Percentiles rank a stretch among this genome's conserved stretches.
Conservation (phyloP, 2,329 filamentous ascomycete genomes). For the Venturia asperata region DNA sequence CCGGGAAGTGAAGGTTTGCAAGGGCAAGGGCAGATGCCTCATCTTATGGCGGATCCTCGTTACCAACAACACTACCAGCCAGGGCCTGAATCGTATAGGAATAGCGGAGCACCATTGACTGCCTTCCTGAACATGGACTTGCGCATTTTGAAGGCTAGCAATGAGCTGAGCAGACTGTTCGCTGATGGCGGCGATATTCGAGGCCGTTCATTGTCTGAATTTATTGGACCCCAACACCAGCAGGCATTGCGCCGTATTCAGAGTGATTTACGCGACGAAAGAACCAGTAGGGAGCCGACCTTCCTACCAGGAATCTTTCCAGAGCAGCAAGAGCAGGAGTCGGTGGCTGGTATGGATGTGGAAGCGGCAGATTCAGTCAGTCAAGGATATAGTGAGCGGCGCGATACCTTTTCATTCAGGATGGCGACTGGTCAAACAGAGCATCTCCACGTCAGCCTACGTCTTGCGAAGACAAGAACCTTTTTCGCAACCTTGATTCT, state of each 20-base stretch:
- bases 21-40: slow-evolving; percentile 14
- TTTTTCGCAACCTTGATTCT: slow-evolving; percentile 20
- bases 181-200: slow-evolving; percentile 32
- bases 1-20: slow-evolving; percentile 9
- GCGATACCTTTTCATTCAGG: slow-evolving; percentile 16
- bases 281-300: slow-evolving; percentile 41
- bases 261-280: slow-evolving; percentile 40
- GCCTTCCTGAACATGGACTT: slow-evolving; percentile 44
- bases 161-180: slow-evolving; percentile 39
- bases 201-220: slow-evolving; percentile 37
- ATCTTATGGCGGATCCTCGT: slow-evolving; percentile 20
- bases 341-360: slow-evolving; percentile 36
- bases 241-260: slow-evolving; percentile 40
- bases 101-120: slow-evolving; percentile 23
- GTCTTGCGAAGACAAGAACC: slow-evolving; percentile 18
- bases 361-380: slow-evolving; percentile 39
- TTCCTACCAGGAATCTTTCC: slow-evolving; percentile 45
- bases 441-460: slow-evolving; percentile 9
- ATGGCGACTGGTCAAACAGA: slow-evolving; percentile 11
- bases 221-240: slow-evolving; percentile 37
- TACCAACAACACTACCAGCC: slow-evolving; percentile 19
- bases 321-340: slow-evolving; percentile 35
- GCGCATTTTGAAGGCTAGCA: slow-evolving; percentile 40
- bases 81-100: slow-evolving; percentile 21
- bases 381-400: slow-evolving; percentile 27